Base-by-base conservation (phyloP, 2,329 filamentous ascomycete species). In the Capronia epimyces region DNA sequence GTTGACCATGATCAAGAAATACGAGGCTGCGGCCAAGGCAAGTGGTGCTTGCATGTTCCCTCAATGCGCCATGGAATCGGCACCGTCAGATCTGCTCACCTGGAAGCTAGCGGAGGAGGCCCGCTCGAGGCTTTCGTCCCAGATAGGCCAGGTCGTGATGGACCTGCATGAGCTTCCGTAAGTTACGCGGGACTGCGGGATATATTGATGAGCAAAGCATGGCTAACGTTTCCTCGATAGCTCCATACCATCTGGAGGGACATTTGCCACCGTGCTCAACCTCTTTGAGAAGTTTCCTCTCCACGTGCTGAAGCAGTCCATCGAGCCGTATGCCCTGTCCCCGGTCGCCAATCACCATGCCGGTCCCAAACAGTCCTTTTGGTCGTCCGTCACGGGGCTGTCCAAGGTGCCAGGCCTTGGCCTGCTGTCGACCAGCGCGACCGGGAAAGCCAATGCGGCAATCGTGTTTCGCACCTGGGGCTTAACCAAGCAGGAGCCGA, bases 201-300 rank as follows among this genome's bases (percentile, higher is more conserved):
- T 16, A 9, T 13, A 15, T 22, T 16, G 18, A 21, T 41, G 37
- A 21, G n/a, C n/a, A n/a, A n/a, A n/a, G n/a, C n/a, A n/a, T n/a
- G n/a, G n/a, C n/a, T n/a, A n/a, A n/a, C n/a, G n/a, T n/a, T n/a
- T n/a, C n/a, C n/a, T 20, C 12, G 24, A 10, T 66, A 79, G 60
- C 16, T 68, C 70, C 2, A 68, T 68, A 4, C 65, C 72, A 2
- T 80, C 76, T 46, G 80, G 80, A 15, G 80, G 80, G 22, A 81
- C 86, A 2, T 67, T 89, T 4, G 74, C 79, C 25, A 89, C 87
- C 0, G 70, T 82, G 3, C 66, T 95, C 10, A 76, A 70, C 29
- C 63, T 77, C 4, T 72, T 80, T 55, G 74, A 84, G 21, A 73
- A 52, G 59, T 70, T 57, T 71, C 75, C 67, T 59, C 64, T 59